phyloP scores from a whole-genome alignment of 768 basidiomycete genomes.

The Kwoniella heveanensis region DNA sequence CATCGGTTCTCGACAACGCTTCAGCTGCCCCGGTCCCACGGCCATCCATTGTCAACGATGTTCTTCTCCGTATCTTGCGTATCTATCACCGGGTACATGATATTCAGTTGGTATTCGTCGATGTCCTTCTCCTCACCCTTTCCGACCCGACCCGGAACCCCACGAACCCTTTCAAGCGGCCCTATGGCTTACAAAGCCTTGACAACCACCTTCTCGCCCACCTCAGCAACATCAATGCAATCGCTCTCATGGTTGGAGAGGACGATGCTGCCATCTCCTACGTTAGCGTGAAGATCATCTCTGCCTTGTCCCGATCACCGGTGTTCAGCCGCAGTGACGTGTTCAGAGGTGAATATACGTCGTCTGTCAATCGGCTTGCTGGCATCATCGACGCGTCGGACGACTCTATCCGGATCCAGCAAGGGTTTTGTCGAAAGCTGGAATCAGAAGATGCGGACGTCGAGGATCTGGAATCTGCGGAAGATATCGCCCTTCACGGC shows the following conservation, averaged over 20 bases:
- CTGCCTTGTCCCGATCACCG: constrained; percentile 67
- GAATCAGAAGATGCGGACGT: constrained; percentile 69
- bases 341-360: constrained; percentile 54
- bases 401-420: constrained; percentile 81
- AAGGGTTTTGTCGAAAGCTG: constrained; percentile 72
- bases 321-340: constrained; percentile 60
- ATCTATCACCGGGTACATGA: constrained; percentile 80
- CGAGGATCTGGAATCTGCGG: constrained; percentile 58
- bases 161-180: constrained; percentile 59
- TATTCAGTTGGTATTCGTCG: constrained; percentile 84
- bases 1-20: constrained; percentile 80
- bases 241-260: constrained; percentile 76
- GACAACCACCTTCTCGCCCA: constrained; percentile 50
- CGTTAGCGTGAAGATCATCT: constrained; percentile 75
- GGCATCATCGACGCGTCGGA: constrained; percentile 76
- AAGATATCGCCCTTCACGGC: constrained; percentile 50
- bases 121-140: constrained; percentile 78
- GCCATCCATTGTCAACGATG: constrained; percentile 63
- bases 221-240: constrained; percentile 70
- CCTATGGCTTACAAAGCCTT: constrained; percentile 32
- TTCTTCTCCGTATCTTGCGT: constrained; percentile 77
- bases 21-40: constrained; percentile 68
- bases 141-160: constrained; percentile 58
- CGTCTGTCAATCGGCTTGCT: constrained; percentile 67
- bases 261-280: constrained; percentile 70